Evolutionary conservation across 352 stramenopile species (phyloP).

Genomic region (Phytophthora colocasiae): DNA sequence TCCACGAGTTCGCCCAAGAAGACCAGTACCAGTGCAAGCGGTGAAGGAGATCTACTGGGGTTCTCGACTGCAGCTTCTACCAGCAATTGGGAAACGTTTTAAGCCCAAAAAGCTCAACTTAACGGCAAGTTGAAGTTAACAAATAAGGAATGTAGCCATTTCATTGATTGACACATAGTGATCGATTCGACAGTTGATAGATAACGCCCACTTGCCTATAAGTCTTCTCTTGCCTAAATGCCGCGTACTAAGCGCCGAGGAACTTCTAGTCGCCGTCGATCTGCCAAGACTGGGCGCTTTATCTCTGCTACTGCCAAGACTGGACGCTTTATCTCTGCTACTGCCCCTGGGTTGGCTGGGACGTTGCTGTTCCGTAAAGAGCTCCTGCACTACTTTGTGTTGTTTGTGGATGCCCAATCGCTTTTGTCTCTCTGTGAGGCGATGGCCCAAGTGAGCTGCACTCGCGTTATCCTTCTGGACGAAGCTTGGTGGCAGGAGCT

Average conservation of each 20-base stretch:
- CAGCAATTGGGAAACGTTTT: slow-evolving; percentile 72
- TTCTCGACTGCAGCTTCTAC: slow-evolving; percentile 41
- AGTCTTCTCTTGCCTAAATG: slow-evolving; percentile 3
- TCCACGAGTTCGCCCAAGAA: slow-evolving; percentile 35
- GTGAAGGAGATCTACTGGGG: slow-evolving; percentile 45
- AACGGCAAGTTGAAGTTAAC: slow-evolving; percentile 13
- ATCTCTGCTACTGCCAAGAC: slow-evolving; percentile 3
- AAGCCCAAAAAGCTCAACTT: slow-evolving; percentile 11
- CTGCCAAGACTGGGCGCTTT: slow-evolving; percentile 22
- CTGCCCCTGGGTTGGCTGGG: slow-evolving; percentile 4
- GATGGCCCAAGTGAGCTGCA: slow-evolving; percentile 9
- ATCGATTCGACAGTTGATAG: background rate
- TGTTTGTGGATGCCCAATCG: slow-evolving; percentile 18
- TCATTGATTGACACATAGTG: slow-evolving; percentile 13
- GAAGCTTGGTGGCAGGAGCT: slow-evolving; percentile 28
- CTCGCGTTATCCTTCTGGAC: slow-evolving; percentile 10
- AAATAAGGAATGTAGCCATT: background rate
- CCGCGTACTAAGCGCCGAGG: slow-evolving; percentile 4
- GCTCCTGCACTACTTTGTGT: slow-evolving; percentile 32
- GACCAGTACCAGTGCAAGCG: slow-evolving; percentile 6
- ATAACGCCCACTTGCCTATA: too few species aligned
- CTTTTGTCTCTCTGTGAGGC: slow-evolving; percentile 25
- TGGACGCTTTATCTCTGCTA: slow-evolving; percentile 10
- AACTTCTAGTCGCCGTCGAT: slow-evolving; percentile 14
- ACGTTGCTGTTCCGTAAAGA: slow-evolving; percentile 29